Evolutionary conservation across 371 early-diverging fungal species (phyloP).

Genomic region (Mucor circinelloides): DNA sequence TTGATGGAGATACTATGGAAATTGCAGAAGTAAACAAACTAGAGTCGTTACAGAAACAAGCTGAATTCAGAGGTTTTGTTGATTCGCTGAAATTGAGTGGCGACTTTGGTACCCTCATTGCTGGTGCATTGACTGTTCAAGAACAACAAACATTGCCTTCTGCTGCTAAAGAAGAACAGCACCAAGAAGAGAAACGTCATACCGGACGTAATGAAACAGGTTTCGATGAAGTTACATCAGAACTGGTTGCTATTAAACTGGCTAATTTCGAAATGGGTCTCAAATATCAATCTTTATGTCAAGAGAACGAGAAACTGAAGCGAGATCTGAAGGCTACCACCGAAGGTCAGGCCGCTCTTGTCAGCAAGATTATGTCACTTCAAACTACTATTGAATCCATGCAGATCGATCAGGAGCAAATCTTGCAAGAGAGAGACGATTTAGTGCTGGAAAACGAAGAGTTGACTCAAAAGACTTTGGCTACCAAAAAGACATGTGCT

Average conservation of each 20-base stretch:
- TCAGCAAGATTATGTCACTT: slow-evolving; percentile 33
- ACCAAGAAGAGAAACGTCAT: not conserved
- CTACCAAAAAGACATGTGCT: slow-evolving; percentile 37
- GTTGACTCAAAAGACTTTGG: slow-evolving; percentile 25
- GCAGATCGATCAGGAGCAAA: slow-evolving; percentile 36
- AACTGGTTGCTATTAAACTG: slow-evolving; percentile 34
- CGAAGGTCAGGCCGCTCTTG: slow-evolving; percentile 28
- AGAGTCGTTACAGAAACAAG: slow-evolving; percentile 29
- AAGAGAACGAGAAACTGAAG: slow-evolving; percentile 33
- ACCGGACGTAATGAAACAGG: not conserved
- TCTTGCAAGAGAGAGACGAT: slow-evolving; percentile 31
- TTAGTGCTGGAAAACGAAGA: slow-evolving; percentile 27
- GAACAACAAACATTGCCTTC: slow-evolving; percentile 1
- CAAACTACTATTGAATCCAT: slow-evolving; percentile 27
- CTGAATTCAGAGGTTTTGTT: slow-evolving; percentile 38
- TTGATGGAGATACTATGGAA: slow-evolving; percentile 10
- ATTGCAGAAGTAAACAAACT: slow-evolving; percentile 9
- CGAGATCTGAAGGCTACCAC: slow-evolving; percentile 25
- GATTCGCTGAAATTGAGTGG: slow-evolving; percentile 38
- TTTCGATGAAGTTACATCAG: slow-evolving; percentile 30
- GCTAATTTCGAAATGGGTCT: slow-evolving; percentile 48
- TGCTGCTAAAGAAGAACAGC: slow-evolving; percentile 1
- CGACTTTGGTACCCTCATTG: slow-evolving; percentile 46
- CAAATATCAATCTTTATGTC: slow-evolving; percentile 46
- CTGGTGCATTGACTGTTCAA: slow-evolving; percentile 33